These are phyloP conservation scores for Isabelozyma rhagii DNA, from an alignment of 805 yeast genomes.

Conservation along the genomic window DNA sequence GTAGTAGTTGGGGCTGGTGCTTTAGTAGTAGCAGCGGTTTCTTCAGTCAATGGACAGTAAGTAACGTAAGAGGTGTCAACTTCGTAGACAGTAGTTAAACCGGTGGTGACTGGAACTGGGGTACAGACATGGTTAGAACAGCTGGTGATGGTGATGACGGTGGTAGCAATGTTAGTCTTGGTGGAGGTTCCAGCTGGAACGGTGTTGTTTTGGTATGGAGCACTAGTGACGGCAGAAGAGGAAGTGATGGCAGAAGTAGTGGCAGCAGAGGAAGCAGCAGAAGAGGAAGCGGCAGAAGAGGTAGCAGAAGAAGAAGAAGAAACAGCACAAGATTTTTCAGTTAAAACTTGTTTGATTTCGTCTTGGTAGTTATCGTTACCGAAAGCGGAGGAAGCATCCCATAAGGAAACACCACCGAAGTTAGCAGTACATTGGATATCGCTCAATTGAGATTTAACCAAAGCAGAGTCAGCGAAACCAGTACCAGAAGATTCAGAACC, in stretches of 20 bases:
- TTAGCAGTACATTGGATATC: constrained; percentile 11
- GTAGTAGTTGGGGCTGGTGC: not conserved
- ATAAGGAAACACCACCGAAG: constrained; percentile 35
- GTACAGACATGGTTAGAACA: constrained; percentile 22
- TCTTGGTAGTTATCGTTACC: constrained; percentile 12
- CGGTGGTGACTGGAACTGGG: constrained; percentile 16
- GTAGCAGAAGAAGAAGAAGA: constrained; percentile 3
- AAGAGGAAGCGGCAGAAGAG: constrained; percentile 3
- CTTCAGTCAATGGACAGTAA: constrained; percentile 14
- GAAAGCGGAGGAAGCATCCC: constrained; percentile 31
- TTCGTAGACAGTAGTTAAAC: constrained; percentile 13
- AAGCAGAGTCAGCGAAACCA: constrained; percentile 44
- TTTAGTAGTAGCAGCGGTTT: not conserved
- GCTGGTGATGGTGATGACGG: constrained; percentile 23
- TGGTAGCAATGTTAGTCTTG: constrained; percentile 11
- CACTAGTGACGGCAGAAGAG: constrained; percentile 1
- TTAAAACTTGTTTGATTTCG: constrained; percentile 14
- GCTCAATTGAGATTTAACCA: constrained; percentile 12
- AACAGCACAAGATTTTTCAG: constrained; percentile 3
- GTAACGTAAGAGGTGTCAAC: constrained; percentile 19
- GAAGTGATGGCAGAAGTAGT: not conserved
- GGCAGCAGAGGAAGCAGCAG: constrained; percentile 6
- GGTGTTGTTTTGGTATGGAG: constrained; percentile 3
- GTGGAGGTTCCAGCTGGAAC: not conserved
- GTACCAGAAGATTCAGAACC: constrained; percentile 49